These are phyloP conservation scores for Sclerotinia spermophila DNA, from an alignment of 2,329 filamentous ascomycete genomes.

Conservation along the genomic window DNA sequence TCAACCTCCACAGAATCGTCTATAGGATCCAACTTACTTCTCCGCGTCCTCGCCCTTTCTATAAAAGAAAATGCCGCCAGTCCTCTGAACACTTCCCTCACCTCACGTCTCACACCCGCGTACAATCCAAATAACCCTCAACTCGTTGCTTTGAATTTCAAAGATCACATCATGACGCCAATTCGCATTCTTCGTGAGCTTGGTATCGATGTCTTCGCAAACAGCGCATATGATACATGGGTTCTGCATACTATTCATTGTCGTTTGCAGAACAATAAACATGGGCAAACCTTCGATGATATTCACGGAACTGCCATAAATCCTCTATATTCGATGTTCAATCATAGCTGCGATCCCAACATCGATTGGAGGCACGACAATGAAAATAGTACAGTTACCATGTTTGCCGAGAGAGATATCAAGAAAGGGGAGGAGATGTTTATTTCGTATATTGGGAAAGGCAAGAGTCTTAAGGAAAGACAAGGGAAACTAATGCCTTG, in stretches of 20 bases:
- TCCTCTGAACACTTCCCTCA: constrained; percentile 33
- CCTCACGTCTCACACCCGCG: constrained; percentile 35
- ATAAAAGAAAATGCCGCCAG: constrained; percentile 29
- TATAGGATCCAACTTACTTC: constrained; percentile 34
- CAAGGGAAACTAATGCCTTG: constrained; percentile 20
- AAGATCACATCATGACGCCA: constrained; percentile 32
- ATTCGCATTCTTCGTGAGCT: constrained; percentile 35
- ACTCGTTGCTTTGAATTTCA: constrained; percentile 35
- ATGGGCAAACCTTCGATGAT: constrained; percentile 29
- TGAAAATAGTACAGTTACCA: constrained; percentile 29
- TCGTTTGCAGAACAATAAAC: constrained; percentile 38
- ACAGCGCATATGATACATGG: constrained; percentile 34
- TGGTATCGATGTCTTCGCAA: constrained; percentile 34
- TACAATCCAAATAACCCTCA: constrained; percentile 30
- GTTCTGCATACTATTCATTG: constrained; percentile 36
- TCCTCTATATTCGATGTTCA: constrained; percentile 36
- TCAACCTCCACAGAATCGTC: constrained; percentile 26
- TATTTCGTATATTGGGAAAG: constrained; percentile 31
- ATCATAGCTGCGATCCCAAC: constrained; percentile 38
- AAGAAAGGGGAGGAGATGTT: constrained; percentile 30
- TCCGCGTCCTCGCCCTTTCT: constrained; percentile 34
- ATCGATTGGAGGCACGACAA: constrained; percentile 32
- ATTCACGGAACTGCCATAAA: constrained; percentile 35
- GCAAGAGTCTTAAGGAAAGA: constrained; percentile 9
- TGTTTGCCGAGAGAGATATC: constrained; percentile 29